Percentiles rank a stretch among this genome's conserved stretches.
These are phyloP conservation scores for Termitomyces heimii DNA, from an alignment of 768 basidiomycete genomes.

Conservation along the genomic window DNA sequence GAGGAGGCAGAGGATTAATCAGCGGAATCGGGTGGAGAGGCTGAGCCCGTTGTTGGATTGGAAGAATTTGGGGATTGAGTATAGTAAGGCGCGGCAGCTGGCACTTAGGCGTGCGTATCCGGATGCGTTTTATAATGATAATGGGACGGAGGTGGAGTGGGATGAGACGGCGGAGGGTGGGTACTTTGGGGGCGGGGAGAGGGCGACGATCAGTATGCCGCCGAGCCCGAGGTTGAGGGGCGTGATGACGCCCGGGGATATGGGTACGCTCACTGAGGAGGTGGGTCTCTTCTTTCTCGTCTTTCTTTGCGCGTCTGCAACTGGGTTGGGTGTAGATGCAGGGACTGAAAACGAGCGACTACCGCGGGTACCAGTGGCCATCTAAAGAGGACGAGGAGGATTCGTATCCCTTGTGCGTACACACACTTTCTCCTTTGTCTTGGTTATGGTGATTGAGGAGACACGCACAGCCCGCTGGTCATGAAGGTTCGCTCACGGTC, in stretches of 20 bases:
- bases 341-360: slow-evolving; percentile 79
- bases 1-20: slow-evolving; percentile 96
- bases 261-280: slow-evolving; percentile 86
- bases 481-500: slow-evolving; percentile 86
- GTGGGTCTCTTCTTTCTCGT: slow-evolving; percentile 28
- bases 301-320: neutral
- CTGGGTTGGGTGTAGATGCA: slow-evolving; percentile 60
- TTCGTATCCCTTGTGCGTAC: slow-evolving; percentile 77
- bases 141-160: slow-evolving; percentile 31
- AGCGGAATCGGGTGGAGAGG: slow-evolving; percentile 95
- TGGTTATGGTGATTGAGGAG: neutral
- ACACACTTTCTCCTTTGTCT: slow-evolving; percentile 9
- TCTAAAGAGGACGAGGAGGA: slow-evolving; percentile 80
- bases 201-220: slow-evolving; percentile 73
- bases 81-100: slow-evolving; percentile 90
- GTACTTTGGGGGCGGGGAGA: slow-evolving; percentile 46
- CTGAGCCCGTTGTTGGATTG: slow-evolving; percentile 92
- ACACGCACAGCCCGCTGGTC: slow-evolving; percentile 75
- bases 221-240: slow-evolving; percentile 86
- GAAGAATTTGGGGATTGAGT: slow-evolving; percentile 98
- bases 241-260: slow-evolving; percentile 86
- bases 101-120: slow-evolving; percentile 93
- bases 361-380: slow-evolving; percentile 64
- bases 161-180: slow-evolving; percentile 24
- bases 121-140: slow-evolving; percentile 71